These are phyloP conservation scores for Allium fistulosum DNA, from an alignment of 106 monocot species.

Conservation along the genomic window DNA sequence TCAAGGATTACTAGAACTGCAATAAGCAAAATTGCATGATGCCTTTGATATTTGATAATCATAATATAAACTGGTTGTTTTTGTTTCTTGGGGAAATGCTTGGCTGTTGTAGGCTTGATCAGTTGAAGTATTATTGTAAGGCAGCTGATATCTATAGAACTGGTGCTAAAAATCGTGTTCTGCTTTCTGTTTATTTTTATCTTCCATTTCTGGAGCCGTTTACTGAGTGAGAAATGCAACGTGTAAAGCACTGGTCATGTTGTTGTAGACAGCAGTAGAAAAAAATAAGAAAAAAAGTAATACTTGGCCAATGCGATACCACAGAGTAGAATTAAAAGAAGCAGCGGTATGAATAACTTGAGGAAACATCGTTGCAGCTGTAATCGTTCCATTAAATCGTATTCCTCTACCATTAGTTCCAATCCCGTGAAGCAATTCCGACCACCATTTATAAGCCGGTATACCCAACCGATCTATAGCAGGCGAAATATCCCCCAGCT, in stretches of 20 bases:
- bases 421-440: slow-evolving; percentile 86
- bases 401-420: slow-evolving; percentile 54
- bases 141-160: no score
- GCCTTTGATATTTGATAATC: slow-evolving; percentile 20
- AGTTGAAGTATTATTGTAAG: no score
- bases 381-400: slow-evolving; percentile 43
- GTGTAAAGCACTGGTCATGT: not conserved
- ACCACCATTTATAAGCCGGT: slow-evolving; percentile 88
- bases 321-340: slow-evolving; percentile 67
- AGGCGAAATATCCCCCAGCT: no score
- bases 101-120: no score
- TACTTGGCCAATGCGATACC: slow-evolving; percentile 87
- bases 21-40: slow-evolving; percentile 7
- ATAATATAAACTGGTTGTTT: slow-evolving; percentile 49
- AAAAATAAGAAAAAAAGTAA: not conserved
- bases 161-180: no score
- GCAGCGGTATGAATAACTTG: slow-evolving; percentile 91
- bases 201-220: not conserved
- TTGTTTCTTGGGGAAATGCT: slow-evolving; percentile 31
- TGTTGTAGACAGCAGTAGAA: not conserved
- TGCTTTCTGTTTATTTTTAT: slow-evolving; percentile 16
- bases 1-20: slow-evolving; percentile 19
- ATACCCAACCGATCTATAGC: slow-evolving; percentile 40
- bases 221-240: not conserved
- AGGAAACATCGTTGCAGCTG: slow-evolving; percentile 72